Evolutionary conservation across 1,284 basidiomycete species (phyloP).

Genomic region (Polyporus tsugae): DNA sequence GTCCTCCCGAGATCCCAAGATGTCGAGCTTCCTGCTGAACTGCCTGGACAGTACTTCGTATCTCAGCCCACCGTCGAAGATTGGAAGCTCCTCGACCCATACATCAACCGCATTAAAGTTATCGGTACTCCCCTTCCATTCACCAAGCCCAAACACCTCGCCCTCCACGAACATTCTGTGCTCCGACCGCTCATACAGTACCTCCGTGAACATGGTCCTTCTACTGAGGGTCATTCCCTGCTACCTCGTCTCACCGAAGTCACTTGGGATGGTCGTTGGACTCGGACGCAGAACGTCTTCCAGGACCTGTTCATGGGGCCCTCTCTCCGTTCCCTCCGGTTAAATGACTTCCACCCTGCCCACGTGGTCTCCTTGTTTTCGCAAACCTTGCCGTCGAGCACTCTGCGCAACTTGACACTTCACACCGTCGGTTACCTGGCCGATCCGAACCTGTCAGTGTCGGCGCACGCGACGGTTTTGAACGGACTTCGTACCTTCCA

Average conservation of each 20-base stretch:
- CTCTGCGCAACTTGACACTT: neutral
- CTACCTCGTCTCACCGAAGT: neutral
- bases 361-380: too few relatives aligned
- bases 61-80: conserved; percentile 3
- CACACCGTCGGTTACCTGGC: neutral
- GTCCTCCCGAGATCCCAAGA: too few relatives aligned
- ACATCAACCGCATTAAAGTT: neutral
- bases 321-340: neutral
- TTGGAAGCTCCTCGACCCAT: conserved; percentile 5
- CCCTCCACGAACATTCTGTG: neutral
- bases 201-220: neutral
- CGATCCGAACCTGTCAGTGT: neutral
- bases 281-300: neutral
- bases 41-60: neutral
- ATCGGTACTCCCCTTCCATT: conserved; percentile 2
- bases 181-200: neutral
- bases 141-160: neutral
- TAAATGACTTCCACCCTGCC: too few relatives aligned
- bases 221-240: neutral
- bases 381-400: neutral
- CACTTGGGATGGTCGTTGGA: neutral
- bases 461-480: neutral
- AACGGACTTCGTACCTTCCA: neutral
- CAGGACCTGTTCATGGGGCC: neutral
- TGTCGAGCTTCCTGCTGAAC: neutral